Conservation (phyloP, 257 asterid species). For the Capsicum pubescens region DNA sequence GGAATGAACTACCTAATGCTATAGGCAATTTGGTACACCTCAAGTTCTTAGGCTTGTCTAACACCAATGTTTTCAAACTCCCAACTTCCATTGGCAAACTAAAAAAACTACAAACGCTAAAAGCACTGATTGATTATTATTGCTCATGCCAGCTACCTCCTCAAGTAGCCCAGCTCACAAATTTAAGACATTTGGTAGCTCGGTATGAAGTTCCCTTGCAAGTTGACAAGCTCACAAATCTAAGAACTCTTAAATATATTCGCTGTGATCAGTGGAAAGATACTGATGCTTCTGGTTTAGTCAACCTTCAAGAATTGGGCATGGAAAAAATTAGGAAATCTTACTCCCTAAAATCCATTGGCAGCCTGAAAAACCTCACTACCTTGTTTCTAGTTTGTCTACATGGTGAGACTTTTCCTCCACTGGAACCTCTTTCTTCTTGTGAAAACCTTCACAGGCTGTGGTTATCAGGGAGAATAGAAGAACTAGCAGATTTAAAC, state of each 20-base stretch:
- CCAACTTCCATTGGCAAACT: conserved; percentile 25
- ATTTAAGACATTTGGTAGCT: background rate
- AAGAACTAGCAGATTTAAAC: background rate
- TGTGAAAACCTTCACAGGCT: conserved; percentile 20
- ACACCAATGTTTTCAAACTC: background rate
- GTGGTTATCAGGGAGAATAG: background rate
- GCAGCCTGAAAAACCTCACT: conserved; percentile 19
- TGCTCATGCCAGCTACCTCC: background rate
- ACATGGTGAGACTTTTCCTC: background rate
- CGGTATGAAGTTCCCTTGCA: background rate
- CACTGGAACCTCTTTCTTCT: conserved; percentile 9
- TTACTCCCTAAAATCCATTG: background rate
- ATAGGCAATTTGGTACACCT: conserved; percentile 29
- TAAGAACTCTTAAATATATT: conserved; percentile 13
- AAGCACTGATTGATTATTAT: background rate
- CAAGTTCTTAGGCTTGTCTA: conserved; percentile 14
- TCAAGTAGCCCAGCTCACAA: conserved; percentile 1
- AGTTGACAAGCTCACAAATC: background rate
- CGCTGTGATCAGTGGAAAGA: conserved; percentile 22
- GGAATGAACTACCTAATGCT: background rate
- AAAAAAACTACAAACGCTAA: background rate
- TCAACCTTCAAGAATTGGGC: conserved; percentile 28
- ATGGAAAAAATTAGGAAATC: background rate
- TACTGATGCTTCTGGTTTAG: conserved; percentile 18
- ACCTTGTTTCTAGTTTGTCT: background rate